These are phyloP conservation scores for Houttuynia cordata DNA, from an alignment of 164 flowering plant genomes.

Conservation along the genomic window DNA sequence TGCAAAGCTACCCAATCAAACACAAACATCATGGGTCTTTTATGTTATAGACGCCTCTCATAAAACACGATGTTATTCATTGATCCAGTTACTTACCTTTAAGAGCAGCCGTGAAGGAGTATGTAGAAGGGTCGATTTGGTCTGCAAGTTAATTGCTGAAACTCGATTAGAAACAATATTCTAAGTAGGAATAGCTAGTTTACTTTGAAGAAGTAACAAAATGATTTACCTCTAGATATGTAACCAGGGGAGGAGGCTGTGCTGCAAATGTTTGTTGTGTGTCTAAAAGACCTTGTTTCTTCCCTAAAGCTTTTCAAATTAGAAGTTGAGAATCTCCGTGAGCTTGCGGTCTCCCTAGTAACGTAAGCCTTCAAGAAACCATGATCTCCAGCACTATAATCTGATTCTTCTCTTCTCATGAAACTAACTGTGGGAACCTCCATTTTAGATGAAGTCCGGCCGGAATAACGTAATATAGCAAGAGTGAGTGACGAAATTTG, in stretches of 20 bases:
- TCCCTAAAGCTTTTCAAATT: conserved; percentile 53
- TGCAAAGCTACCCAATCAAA: conserved; percentile 47
- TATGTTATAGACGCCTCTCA: neutral
- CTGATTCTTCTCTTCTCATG: neutral
- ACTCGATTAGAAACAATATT: neutral
- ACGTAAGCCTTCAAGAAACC: neutral
- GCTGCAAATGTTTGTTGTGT: conserved; percentile 58
- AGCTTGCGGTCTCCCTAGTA: conserved; percentile 22
- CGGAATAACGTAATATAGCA: neutral
- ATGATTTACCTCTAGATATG: conserved; percentile 35
- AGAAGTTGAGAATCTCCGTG: conserved; percentile 68
- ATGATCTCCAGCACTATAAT: neutral
- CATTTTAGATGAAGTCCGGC: neutral
- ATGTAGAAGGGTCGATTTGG: conserved; percentile 70
- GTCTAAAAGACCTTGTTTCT: conserved; percentile 48
- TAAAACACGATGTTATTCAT: neutral
- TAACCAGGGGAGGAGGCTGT: conserved; percentile 92
- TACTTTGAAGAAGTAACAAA: neutral
- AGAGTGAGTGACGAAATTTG: neutral
- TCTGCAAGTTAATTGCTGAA: conserved; percentile 18
- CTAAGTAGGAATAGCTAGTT: neutral
- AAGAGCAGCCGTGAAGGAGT: conserved; percentile 69
- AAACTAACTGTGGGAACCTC: neutral
- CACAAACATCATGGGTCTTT: neutral
- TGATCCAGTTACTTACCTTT: conserved; percentile 31